Evolutionary conservation across 2,329 filamentous ascomycete genomes (phyloP).

Genomic region (Aphanoascus verrucosus): DNA sequence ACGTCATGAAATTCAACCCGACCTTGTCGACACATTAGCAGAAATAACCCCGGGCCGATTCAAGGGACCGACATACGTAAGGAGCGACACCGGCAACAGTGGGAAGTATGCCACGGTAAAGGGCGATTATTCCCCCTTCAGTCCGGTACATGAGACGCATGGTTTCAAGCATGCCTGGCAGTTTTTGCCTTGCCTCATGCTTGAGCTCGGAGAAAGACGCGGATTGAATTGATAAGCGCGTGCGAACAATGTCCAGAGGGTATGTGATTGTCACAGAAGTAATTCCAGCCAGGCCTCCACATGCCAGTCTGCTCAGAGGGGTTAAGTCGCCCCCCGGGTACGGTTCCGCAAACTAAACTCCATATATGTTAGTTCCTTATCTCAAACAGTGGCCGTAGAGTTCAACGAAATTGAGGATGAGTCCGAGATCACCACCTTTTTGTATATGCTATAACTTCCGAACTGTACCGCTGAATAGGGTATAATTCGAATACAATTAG

Average conservation of each 20-base stretch:
- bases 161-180: conserved; percentile 88
- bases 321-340: conserved; percentile 62
- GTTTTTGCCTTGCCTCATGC: conserved; percentile 42
- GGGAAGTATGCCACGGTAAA: conserved; percentile 91
- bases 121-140: conserved; percentile 70
- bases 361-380: conserved; percentile 11
- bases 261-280: conserved; percentile 94
- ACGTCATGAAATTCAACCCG: conserved; percentile 96
- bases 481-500: conserved; percentile 95
- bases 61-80: conserved; percentile 52
- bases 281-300: conserved; percentile 82
- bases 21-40: conserved; percentile 45
- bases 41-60: background rate
- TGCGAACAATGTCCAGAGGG: conserved; percentile 93
- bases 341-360: conserved; percentile 40
- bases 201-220: conserved; percentile 81
- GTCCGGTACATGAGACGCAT: conserved; percentile 75
- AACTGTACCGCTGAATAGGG: conserved; percentile 98
- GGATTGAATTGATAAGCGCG: conserved; percentile 87
- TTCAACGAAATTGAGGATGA: no score
- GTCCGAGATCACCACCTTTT: conserved; percentile 49
- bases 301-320: conserved; percentile 67
- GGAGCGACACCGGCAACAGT: conserved; percentile 92
- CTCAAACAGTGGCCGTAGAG: background rate
- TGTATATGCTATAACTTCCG: conserved; percentile 96